Base-by-base conservation (phyloP, 495 filamentous ascomycete species). In the Xylaria longipes region DNA sequence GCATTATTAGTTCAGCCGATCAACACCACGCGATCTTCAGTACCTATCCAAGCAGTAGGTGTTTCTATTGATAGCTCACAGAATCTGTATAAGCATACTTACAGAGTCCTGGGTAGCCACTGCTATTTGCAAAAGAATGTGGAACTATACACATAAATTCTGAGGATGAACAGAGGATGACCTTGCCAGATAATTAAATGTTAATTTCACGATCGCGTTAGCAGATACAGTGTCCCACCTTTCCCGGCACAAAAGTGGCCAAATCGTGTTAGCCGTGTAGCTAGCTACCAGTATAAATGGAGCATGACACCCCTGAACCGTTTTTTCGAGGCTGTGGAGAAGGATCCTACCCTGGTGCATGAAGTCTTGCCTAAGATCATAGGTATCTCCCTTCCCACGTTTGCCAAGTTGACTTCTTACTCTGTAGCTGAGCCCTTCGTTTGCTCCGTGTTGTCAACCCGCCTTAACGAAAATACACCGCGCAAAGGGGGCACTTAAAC, bases 251-350 rank as follows among this genome's bases (percentile, higher is more conserved):
- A 52, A 14, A 27, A 27, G 48, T 58, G 29, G 31, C 29, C 31
- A n/a, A 9, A 37, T 60, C 20, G 15, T 20, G 6, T n/a, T 58
- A 58, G 54, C 54, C 54, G 46, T 50, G n/a, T 50, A 50, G 46
- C n/a, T 46, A 46, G 45, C 3, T 48, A 22, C 15, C 6, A n/a
- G n/a, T n/a, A n/a, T n/a, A 50, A 15, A 5, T 54, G 15, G 50
- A 22, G 64, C 45, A 50, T 37, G 39, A 3, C 25, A 68, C 52
- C 65, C 65, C 65, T 68, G 52, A 68, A 3, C 25, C 33, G 25
- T 25, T 17, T 39, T 54, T 54, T 41, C 14, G 64, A 67, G 45
- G 64, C 45, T 56, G 27, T 67, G 65, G 33, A 54, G 64, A 66
- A 66, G n/a, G 17, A 68, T 58, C 37, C 52, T 60, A 57, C 37